Conservation (phyloP, 2,329 filamentous ascomycete genomes). For the Arthrobotrys iridis region DNA sequence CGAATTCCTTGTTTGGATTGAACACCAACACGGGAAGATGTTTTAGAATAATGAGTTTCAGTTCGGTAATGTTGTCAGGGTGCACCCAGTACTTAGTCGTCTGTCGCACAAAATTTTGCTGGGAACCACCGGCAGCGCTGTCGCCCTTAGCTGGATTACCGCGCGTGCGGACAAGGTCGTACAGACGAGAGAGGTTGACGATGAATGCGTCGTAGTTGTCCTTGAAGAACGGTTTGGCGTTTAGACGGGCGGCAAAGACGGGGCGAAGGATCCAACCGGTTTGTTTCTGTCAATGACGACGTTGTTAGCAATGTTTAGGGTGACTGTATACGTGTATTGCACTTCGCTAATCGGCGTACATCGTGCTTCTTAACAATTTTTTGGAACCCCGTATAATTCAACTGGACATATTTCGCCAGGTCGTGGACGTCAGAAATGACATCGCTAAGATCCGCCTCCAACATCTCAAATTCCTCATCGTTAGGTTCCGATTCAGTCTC, state of each 20-base stretch:
- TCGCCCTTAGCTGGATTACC: slow-evolving; percentile 94
- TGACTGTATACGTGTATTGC: slow-evolving; percentile 60
- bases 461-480: slow-evolving; percentile 91
- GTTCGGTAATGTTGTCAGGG: slow-evolving; percentile 95
- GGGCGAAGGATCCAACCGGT: slow-evolving; percentile 92
- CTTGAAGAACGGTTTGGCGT: slow-evolving; percentile 97
- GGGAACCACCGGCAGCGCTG: slow-evolving; percentile 85
- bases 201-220: slow-evolving; percentile 98
- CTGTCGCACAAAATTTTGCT: slow-evolving; percentile 95
- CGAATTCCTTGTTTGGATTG: slow-evolving; percentile 96
- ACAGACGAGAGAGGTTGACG: slow-evolving; percentile 91
- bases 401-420: slow-evolving; percentile 94
- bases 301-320: neutral
- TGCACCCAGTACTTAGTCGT: slow-evolving; percentile 99
- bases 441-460: slow-evolving; percentile 95
- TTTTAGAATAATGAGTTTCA: slow-evolving; percentile 97
- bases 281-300: slow-evolving; percentile 73
- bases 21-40: slow-evolving; percentile 97
- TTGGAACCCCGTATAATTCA: slow-evolving; percentile 99
- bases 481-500: slow-evolving; percentile 65
- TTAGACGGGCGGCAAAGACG: slow-evolving; percentile 93
- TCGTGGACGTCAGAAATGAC: slow-evolving; percentile 99
- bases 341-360: slow-evolving; percentile 64
- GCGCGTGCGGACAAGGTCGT: slow-evolving; percentile 91
- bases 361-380: slow-evolving; percentile 99